Conservation (phyloP, 164 flowering plant species). For the Piper betle region DNA sequence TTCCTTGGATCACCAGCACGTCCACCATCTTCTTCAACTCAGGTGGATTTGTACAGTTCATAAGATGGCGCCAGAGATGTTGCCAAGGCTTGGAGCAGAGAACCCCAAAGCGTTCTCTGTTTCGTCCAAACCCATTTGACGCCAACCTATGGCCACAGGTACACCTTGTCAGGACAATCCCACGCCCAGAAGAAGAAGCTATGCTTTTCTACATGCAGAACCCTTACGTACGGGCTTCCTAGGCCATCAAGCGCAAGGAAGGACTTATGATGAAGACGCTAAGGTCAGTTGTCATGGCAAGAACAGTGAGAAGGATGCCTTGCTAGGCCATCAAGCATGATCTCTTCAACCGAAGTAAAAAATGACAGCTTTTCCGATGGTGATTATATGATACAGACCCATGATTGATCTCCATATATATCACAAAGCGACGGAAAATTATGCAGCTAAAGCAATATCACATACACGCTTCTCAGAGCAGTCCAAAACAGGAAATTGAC, state of each 20-base stretch:
- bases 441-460: no score
- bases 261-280: not conserved
- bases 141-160: slow-evolving; percentile 87
- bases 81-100: slow-evolving; percentile 60
- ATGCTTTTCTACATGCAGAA: no score
- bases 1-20: slow-evolving; percentile 7
- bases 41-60: slow-evolving; percentile 83
- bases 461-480: no score
- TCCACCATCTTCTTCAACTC: slow-evolving; percentile 15
- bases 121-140: slow-evolving; percentile 89
- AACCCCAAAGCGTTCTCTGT: slow-evolving; percentile 78
- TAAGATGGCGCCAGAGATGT: slow-evolving; percentile 81
- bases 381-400: not conserved
- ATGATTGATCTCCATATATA: no score
- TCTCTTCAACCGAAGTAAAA: not conserved
- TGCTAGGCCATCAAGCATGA: not conserved
- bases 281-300: not conserved
- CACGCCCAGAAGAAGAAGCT: slow-evolving; percentile 72
- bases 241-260: no score
- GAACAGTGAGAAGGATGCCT: not conserved
- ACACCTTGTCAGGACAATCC: slow-evolving; percentile 84
- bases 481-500: no score
- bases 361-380: not conserved
- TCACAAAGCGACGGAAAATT: no score
- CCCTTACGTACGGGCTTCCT: no score